phyloP scores from a whole-genome alignment of 1,284 basidiomycete species.

The Heterobasidion parviporum region DNA sequence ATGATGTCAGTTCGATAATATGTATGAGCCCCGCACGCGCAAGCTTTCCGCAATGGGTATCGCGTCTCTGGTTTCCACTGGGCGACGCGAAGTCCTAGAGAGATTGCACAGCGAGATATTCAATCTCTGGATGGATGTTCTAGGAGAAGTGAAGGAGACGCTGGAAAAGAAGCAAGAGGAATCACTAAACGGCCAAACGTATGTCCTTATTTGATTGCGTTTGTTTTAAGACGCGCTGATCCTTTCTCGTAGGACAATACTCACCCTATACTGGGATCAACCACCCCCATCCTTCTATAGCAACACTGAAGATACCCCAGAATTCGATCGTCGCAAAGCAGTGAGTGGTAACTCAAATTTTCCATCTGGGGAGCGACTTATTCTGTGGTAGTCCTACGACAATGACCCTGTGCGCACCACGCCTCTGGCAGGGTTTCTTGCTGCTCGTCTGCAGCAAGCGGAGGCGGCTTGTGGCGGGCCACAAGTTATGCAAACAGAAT shows the following conservation, averaged over 20 bases:
- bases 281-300: conserved; percentile 46
- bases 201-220: background rate
- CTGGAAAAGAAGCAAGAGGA: conserved; percentile 30
- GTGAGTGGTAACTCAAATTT: conserved; percentile 29
- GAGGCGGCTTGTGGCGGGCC: conserved; percentile 48
- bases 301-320: conserved; percentile 53
- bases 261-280: conserved; percentile 62
- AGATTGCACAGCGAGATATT: conserved; percentile 69
- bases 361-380: background rate
- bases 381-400: conserved; percentile 44
- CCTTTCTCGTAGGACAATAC: conserved; percentile 4
- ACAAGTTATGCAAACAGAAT: conserved; percentile 46
- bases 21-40: conserved; percentile 69
- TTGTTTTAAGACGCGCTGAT: background rate
- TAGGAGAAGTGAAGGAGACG: conserved; percentile 79
- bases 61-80: conserved; percentile 63
- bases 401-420: conserved; percentile 59
- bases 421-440: conserved; percentile 52
- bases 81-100: conserved; percentile 58
- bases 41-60: conserved; percentile 72
- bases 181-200: conserved; percentile 19
- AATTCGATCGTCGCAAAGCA: conserved; percentile 60
- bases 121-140: conserved; percentile 87
- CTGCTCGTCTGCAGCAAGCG: conserved; percentile 49
- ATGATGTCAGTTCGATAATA: conserved; percentile 69